Conservation (phyloP, 1,284 basidiomycete species). For the Leccinum fallax region DNA sequence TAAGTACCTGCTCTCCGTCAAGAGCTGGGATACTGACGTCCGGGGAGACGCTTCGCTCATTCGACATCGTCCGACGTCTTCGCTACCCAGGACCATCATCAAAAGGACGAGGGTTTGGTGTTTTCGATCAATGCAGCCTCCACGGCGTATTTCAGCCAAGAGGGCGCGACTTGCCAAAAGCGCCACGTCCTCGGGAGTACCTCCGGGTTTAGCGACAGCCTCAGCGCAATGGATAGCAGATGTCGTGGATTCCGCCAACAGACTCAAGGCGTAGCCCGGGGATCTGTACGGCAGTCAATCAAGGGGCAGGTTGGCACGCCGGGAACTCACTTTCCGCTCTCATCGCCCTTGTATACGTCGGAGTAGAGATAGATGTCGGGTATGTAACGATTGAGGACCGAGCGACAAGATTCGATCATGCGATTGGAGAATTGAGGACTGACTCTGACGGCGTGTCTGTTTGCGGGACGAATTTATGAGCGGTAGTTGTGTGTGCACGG, state of each 20-base stretch:
- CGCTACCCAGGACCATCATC: slow-evolving; percentile 93
- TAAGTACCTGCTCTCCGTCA: slow-evolving; percentile 10
- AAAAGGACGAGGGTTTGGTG: slow-evolving; percentile 90
- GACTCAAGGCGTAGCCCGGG: slow-evolving; percentile 91
- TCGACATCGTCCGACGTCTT: slow-evolving; percentile 90
- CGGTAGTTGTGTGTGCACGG: neutral
- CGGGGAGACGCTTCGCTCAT: slow-evolving; percentile 82
- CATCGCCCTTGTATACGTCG: slow-evolving; percentile 97
- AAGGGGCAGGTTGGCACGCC: neutral
- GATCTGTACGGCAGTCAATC: slow-evolving; percentile 56
- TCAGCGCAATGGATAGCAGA: slow-evolving; percentile 89
- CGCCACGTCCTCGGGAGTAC: slow-evolving; percentile 93
- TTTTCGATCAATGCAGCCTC: slow-evolving; percentile 90
- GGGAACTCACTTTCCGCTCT: slow-evolving; percentile 85
- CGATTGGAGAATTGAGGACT: slow-evolving; percentile 97
- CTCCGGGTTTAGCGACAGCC: slow-evolving; percentile 75
- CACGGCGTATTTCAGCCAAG: slow-evolving; percentile 75
- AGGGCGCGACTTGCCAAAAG: slow-evolving; percentile 77
- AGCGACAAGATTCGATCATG: slow-evolving; percentile 93
- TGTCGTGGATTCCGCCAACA: slow-evolving; percentile 93
- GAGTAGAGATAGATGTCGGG: slow-evolving; percentile 99
- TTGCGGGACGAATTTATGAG: slow-evolving; percentile 10
- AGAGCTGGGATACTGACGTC: slow-evolving; percentile 60
- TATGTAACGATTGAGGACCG: slow-evolving; percentile 93
- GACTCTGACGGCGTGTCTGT: slow-evolving; percentile 90